Evolutionary conservation across 2,329 filamentous ascomycete species (phyloP).

Genomic region (Colletotrichum horii): DNA sequence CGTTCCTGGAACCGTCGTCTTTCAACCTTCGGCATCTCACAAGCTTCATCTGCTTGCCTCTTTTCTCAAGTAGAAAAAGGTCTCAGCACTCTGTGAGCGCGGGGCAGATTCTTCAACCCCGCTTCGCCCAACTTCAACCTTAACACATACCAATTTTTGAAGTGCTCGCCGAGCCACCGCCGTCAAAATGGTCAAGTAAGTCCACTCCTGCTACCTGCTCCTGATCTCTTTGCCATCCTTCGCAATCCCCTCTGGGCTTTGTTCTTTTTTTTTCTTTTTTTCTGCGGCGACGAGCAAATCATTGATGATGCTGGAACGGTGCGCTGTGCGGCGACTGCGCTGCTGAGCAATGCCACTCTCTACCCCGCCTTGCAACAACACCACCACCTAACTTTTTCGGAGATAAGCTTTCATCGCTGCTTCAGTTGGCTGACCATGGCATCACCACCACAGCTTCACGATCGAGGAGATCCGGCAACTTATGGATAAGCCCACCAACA

Average conservation of each 20-base stretch:
- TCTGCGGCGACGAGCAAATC: not conserved
- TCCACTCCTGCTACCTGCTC: slow-evolving; percentile 35
- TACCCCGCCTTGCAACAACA: slow-evolving; percentile 11
- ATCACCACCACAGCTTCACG: slow-evolving; percentile 80
- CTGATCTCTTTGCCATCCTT: not conserved
- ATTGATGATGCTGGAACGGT: not conserved
- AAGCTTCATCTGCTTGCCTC: slow-evolving; percentile 18
- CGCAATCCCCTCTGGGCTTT: not conserved
- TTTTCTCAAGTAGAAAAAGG: slow-evolving; percentile 18
- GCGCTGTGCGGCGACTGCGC: not conserved
- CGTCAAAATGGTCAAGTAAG: slow-evolving; percentile 99
- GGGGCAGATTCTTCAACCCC: slow-evolving; percentile 44
- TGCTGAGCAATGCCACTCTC: not conserved
- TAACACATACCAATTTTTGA: slow-evolving; percentile 39
- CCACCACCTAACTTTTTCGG: slow-evolving; percentile 25
- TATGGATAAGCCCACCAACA: slow-evolving; percentile 81
- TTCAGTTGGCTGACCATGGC: slow-evolving; percentile 51
- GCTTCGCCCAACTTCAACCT: slow-evolving; percentile 40
- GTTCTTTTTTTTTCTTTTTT: not conserved
- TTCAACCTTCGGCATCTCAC: slow-evolving; percentile 28
- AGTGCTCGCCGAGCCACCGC: slow-evolving; percentile 63
- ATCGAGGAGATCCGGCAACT: slow-evolving; percentile 86
- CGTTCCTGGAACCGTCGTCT: slow-evolving; percentile 38
- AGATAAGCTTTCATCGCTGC: slow-evolving; percentile 37
- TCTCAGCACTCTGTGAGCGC: slow-evolving; percentile 23